phyloP scores from a whole-genome alignment of 176 grass and related monocot species.

The Oryza glumipatula region DNA sequence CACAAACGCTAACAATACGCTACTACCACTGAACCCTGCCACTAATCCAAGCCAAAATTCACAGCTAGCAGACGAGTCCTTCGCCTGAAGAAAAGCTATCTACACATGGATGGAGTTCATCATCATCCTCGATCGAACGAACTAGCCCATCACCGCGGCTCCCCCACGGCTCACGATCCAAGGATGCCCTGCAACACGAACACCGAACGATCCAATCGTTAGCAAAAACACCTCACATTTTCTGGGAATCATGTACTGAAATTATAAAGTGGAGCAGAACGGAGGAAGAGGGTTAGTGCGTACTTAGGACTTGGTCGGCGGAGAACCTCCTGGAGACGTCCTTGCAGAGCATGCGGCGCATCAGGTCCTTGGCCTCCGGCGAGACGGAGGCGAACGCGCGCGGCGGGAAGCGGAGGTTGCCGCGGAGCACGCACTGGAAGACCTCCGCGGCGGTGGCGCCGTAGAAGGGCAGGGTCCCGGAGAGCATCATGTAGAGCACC shows the following conservation, averaged over 20 bases:
- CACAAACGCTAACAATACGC: neutral
- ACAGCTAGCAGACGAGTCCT: neutral
- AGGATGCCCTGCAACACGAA: conserved; percentile 50
- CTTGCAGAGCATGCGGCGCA: conserved; percentile 78
- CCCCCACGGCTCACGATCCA: conserved; percentile 66
- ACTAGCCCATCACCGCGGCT: conserved; percentile 3
- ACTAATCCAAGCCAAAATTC: neutral
- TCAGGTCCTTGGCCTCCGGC: conserved; percentile 76
- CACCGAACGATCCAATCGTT: neutral
- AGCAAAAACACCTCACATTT: neutral
- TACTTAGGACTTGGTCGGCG: conserved; percentile 74
- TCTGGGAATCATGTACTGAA: neutral
- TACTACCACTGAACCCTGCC: neutral
- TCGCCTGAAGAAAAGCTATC: neutral
- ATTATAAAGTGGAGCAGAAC: neutral
- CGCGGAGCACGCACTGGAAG: conserved; percentile 69
- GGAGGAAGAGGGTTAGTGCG: neutral
- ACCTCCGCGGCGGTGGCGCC: conserved; percentile 56
- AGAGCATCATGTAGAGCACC: conserved; percentile 75
- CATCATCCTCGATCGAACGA: neutral
- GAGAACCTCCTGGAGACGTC: conserved; percentile 73
- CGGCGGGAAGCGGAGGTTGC: conserved; percentile 63
- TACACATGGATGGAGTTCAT: neutral
- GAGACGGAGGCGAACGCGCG: conserved; percentile 60
- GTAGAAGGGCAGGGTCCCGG: conserved; percentile 65